Percentiles rank a stretch among this genome's conserved stretches.
Conservation (phyloP, 2,329 filamentous ascomycete genomes). For the Colletotrichum sp. region DNA sequence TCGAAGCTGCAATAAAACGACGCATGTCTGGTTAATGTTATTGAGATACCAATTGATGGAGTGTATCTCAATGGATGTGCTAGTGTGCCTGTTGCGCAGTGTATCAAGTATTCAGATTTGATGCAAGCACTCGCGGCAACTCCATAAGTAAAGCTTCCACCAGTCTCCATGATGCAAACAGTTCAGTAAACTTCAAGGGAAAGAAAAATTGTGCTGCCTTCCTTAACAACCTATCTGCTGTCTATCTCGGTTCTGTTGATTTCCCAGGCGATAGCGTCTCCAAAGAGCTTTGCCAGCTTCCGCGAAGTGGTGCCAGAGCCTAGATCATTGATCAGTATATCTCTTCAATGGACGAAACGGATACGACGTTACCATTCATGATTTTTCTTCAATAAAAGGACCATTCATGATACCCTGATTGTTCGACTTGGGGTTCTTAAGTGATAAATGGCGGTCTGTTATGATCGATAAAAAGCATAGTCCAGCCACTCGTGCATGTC, state of each 20-base stretch:
- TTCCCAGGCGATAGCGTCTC: background rate
- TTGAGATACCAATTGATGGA: background rate
- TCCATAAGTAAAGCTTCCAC: background rate
- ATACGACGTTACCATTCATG: background rate
- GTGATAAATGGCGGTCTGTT: background rate
- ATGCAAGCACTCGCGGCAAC: background rate
- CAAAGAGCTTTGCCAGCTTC: background rate
- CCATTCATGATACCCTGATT: background rate
- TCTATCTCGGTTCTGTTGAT: background rate
- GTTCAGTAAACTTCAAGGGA: background rate
- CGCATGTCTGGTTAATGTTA: background rate
- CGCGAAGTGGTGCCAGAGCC: background rate
- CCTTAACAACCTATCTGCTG: background rate
- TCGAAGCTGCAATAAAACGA: background rate
- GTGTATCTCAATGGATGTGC: background rate
- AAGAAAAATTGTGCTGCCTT: background rate
- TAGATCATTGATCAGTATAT: background rate
- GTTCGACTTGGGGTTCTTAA: background rate
- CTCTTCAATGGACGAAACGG: background rate
- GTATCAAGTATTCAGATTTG: background rate
- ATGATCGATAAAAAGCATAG: slow-evolving; percentile 8
- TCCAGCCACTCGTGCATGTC: slow-evolving; percentile 18
- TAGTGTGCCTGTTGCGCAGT: background rate
- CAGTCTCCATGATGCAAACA: no score
- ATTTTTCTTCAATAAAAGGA: background rate